Evolutionary conservation across 2,329 filamentous ascomycete genomes (phyloP), one percentile per base, ranked within the genome.

Genomic region (Cladosporium cucumerinum): DNA sequence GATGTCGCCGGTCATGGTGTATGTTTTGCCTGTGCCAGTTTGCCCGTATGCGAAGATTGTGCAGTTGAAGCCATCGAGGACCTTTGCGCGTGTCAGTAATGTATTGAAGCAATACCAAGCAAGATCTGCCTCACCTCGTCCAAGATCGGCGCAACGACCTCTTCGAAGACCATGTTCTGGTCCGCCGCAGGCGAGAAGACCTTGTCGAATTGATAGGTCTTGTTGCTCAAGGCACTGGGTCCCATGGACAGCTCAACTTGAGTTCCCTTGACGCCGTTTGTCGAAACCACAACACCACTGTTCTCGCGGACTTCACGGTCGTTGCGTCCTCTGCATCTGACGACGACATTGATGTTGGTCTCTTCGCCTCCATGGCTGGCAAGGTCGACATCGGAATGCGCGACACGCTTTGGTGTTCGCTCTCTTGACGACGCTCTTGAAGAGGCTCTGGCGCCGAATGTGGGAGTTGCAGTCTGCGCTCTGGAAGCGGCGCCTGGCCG

Each of bases 1-100:
- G 87, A 99, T 97, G 77, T 99, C 94, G 63, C 95, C 95, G 0
- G 94, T 97, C 95, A 99, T 99, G 26, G 95, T 99, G 78, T 99
- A 99, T 16, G 95, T 99, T 78, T 99, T 99, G 72, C 95, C 95
- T 0, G 95, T 99, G 52, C 95, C 95, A 0, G 95, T 99, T 77
- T 99, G 95, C 28, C 95, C 95, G 76, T 99, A 99, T 36, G 95
- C 95, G 73, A 99, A 99, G 66, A 99, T 97, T 5, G 95, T 99
- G 80, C 95, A 99, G 77, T 99, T 99, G 80, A 92, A 98, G 61
- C 95, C 95, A 26, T 88, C 86, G 49, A 99, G 85, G 84, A 98
- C 97, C 92, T 96, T 70, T 12, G 26, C 32, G 16, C 25, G 72
- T 5, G 61, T 64, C 23, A 64, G 39, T 49, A 26, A 55, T 3